phyloP scores from a whole-genome alignment of 1,284 basidiomycete genomes.

The Takashimella koratensis region DNA sequence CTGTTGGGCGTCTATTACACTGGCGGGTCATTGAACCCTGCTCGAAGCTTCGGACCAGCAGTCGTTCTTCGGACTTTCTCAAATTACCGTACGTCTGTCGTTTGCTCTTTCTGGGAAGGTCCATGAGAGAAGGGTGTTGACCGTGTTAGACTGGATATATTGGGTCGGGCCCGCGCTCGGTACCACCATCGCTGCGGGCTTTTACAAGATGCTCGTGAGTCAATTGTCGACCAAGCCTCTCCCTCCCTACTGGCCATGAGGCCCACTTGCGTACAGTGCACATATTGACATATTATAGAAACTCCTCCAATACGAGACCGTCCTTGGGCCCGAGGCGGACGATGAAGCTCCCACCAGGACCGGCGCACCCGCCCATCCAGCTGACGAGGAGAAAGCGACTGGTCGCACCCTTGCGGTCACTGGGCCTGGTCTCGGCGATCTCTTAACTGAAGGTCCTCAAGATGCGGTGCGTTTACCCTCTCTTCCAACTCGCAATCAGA shows the following conservation, averaged over 20 bases:
- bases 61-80: constrained; percentile 40
- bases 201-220: constrained; percentile 46
- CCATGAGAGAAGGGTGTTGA: background rate
- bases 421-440: constrained; percentile 38
- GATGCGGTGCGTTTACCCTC: constrained; percentile 18
- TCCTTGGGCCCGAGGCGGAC: constrained; percentile 38
- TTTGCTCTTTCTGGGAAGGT: background rate
- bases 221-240: background rate
- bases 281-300: constrained; percentile 14
- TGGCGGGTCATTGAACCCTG: constrained; percentile 49
- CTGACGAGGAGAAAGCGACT: constrained; percentile 9
- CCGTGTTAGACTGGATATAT: constrained; percentile 42
- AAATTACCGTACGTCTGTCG: constrained; percentile 30
- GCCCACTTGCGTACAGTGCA: no score
- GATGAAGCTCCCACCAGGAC: constrained; percentile 5
- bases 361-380: constrained; percentile 1
- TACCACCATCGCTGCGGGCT: constrained; percentile 41
- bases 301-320: constrained; percentile 46
- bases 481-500: no score
- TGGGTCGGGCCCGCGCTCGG: constrained; percentile 46
- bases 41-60: constrained; percentile 47
- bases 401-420: constrained; percentile 20
- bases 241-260: background rate
- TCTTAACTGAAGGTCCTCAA: constrained; percentile 26
- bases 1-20: constrained; percentile 50